A percentile compares a stretch with the other conserved stretches of the same genome.
These are phyloP conservation scores for Colletotrichum plurivorum DNA, from an alignment of 2,329 filamentous ascomycete species.

Conservation along the genomic window DNA sequence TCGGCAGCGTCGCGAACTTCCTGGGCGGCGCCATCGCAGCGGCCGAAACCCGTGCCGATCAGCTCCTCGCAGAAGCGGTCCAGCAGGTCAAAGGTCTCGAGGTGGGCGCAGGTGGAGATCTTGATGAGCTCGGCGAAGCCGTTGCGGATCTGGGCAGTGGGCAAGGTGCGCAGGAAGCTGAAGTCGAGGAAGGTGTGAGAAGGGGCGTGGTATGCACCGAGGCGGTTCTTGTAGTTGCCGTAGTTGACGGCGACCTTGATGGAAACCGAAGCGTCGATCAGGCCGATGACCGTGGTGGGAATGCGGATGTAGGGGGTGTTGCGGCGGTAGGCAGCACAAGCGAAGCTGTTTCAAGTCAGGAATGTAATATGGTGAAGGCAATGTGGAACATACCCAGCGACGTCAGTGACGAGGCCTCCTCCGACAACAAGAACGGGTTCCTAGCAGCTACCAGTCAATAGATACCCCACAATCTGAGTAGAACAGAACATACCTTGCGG, in stretches of 20 bases:
- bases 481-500: constrained; percentile 62
- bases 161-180: constrained; percentile 77
- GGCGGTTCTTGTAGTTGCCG: constrained; percentile 81
- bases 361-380: constrained; percentile 53
- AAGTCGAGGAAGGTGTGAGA: constrained; percentile 82
- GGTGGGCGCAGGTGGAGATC: constrained; percentile 79
- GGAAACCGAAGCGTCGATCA: constrained; percentile 82
- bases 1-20: constrained; percentile 75
- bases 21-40: constrained; percentile 66
- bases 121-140: constrained; percentile 84
- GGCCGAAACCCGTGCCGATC: constrained; percentile 75
- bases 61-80: constrained; percentile 79
- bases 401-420: constrained; percentile 79
- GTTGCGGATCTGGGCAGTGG: constrained; percentile 78
- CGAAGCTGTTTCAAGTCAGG: constrained; percentile 63
- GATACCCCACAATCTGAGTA: not conserved
- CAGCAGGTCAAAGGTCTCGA: constrained; percentile 75
- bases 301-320: constrained; percentile 83
- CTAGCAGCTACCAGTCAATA: constrained; percentile 47
- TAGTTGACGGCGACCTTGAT: constrained; percentile 87
- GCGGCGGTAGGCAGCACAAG: constrained; percentile 79
- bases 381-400: constrained; percentile 67
- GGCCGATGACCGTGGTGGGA: constrained; percentile 80
- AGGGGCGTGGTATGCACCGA: constrained; percentile 81
- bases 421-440: constrained; percentile 77